A percentile compares a stretch with the other conserved stretches of the same genome.
Conservation (phyloP, 1,284 basidiomycete species). For the Mycena citricolor region DNA sequence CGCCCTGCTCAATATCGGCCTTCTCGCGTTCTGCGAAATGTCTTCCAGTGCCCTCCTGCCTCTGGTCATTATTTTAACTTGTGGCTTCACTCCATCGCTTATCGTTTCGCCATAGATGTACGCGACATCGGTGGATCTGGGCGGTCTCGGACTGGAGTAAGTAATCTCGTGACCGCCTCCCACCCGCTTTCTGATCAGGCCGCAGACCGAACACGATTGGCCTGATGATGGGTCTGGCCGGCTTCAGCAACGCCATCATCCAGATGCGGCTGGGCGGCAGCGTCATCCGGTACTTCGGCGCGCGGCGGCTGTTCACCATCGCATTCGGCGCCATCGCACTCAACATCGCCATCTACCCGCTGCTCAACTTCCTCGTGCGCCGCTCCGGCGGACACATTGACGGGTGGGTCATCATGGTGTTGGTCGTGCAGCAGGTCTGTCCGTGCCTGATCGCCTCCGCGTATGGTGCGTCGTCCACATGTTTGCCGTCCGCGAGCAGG, state of each 20-base stretch:
- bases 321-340: conserved; percentile 23
- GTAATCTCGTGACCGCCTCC: background rate
- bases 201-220: conserved; percentile 33
- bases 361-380: conserved; percentile 27
- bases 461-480: conserved; percentile 5
- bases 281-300: conserved; percentile 29
- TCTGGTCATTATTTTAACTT: background rate
- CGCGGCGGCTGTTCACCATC: conserved; percentile 24
- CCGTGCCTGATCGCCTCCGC: conserved; percentile 1
- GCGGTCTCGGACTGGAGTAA: conserved; percentile 30
- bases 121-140: conserved; percentile 30
- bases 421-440: conserved; percentile 21
- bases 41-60: conserved; percentile 10
- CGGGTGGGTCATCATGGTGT: conserved; percentile 21
- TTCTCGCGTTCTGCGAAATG: conserved; percentile 39
- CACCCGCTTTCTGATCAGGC: background rate
- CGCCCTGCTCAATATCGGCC: conserved; percentile 33
- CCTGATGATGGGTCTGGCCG: conserved; percentile 30
- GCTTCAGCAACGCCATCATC: conserved; percentile 30
- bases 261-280: conserved; percentile 29
- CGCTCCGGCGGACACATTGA: conserved; percentile 25
- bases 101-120: conserved; percentile 21
- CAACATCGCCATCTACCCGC: conserved; percentile 24
- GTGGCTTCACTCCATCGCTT: conserved; percentile 8
- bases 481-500: background rate